These are phyloP conservation scores for Sabuloglossum arenarium DNA, from an alignment of 495 filamentous ascomycete species.

Conservation along the genomic window DNA sequence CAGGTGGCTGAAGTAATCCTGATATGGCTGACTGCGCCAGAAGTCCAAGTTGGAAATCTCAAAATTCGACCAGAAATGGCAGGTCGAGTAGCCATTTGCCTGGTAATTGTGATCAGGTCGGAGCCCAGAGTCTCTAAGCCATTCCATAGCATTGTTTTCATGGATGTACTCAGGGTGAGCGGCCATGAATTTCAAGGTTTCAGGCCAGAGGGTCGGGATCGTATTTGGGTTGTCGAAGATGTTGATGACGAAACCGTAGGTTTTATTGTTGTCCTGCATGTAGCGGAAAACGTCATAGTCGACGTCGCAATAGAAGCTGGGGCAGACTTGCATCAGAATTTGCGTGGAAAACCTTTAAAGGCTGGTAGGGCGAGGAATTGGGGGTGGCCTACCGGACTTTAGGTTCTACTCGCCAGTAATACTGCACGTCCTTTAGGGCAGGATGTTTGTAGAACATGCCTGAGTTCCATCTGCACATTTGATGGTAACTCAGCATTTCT, in stretches of 20 bases:
- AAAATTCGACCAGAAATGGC: conserved; percentile 99
- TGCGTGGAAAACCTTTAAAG: not conserved
- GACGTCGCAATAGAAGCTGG: conserved; percentile 81
- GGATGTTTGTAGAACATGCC: conserved; percentile 96
- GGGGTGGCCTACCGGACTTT: conserved; percentile 44
- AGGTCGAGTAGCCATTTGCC: conserved; percentile 92
- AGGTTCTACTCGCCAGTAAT: conserved; percentile 98
- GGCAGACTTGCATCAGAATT: not conserved
- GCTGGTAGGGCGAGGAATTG: not conserved
- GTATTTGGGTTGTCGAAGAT: conserved; percentile 79
- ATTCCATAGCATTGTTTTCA: conserved; percentile 65
- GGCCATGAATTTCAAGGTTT: conserved; percentile 72
- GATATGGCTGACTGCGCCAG: conserved; percentile 79
- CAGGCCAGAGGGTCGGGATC: conserved; percentile 85
- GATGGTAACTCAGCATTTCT: conserved; percentile 73
- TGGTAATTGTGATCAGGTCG: conserved; percentile 60
- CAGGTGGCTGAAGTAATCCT: conserved; percentile 90
- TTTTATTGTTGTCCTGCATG: conserved; percentile 94
- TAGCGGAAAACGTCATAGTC: conserved; percentile 98
- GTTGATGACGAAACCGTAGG: conserved; percentile 97
- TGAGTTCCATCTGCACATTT: conserved; percentile 99
- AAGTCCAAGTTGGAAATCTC: conserved; percentile 93
- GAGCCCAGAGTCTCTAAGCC: conserved; percentile 58
- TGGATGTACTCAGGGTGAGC: conserved; percentile 66
- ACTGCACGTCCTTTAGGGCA: conserved; percentile 56